These are phyloP conservation scores for Cornus florida DNA, from an alignment of 148 eudicot genomes.

Conservation along the genomic window DNA sequence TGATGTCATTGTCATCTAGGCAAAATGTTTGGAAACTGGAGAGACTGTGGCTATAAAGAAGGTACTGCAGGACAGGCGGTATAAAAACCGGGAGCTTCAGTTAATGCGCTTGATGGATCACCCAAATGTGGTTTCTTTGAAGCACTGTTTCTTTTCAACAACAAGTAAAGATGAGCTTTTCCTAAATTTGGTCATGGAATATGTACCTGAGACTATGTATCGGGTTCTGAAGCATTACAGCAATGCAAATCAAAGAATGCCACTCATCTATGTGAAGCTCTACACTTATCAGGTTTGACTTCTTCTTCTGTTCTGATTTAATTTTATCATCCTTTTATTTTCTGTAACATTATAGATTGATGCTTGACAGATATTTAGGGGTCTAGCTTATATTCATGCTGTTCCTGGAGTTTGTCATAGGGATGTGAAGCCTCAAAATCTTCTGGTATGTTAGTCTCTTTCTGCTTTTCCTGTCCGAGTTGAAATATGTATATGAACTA, in stretches of 20 bases:
- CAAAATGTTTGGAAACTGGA: slow-evolving; percentile 82
- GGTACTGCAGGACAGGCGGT: slow-evolving; percentile 80
- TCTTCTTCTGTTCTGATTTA: not conserved
- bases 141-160: slow-evolving; percentile 83
- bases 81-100: slow-evolving; percentile 78
- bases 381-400: slow-evolving; percentile 73
- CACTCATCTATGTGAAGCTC: slow-evolving; percentile 70
- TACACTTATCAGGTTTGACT: slow-evolving; percentile 70
- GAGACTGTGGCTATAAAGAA: slow-evolving; percentile 83
- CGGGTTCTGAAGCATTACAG: slow-evolving; percentile 70
- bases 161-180: slow-evolving; percentile 78
- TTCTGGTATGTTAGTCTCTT: slow-evolving; percentile 31
- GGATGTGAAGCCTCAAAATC: slow-evolving; percentile 83
- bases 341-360: not conserved
- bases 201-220: slow-evolving; percentile 73
- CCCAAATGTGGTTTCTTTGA: slow-evolving; percentile 71
- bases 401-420: slow-evolving; percentile 85
- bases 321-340: not conserved
- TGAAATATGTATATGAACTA: slow-evolving; percentile 13
- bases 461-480: not conserved
- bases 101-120: slow-evolving; percentile 79
- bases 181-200: slow-evolving; percentile 83
- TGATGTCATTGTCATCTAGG: slow-evolving; percentile 36
- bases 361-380: slow-evolving; percentile 69
- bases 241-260: slow-evolving; percentile 73